Evolutionary conservation across 805 yeast species (phyloP).

Genomic region (Myxozyma neglecta): DNA sequence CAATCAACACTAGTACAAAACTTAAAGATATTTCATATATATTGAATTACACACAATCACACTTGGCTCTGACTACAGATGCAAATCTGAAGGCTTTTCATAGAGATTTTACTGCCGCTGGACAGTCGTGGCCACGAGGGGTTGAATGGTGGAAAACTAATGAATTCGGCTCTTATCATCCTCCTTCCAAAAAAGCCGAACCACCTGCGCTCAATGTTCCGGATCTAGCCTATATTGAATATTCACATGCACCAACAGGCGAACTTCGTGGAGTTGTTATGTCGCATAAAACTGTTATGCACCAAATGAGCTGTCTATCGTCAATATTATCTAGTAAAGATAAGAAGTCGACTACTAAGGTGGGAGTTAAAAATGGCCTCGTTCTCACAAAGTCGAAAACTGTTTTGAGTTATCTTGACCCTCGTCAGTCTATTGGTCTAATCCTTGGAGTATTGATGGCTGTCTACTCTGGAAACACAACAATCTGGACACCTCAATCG

Average conservation of each 20-base stretch:
- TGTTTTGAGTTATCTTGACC: slow-evolving; percentile 64
- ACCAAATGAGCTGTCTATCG: slow-evolving; percentile 79
- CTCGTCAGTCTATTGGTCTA: slow-evolving; percentile 80
- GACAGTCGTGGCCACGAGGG: slow-evolving; percentile 69
- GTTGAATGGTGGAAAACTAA: slow-evolving; percentile 78
- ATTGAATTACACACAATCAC: slow-evolving; percentile 70
- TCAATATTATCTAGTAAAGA: slow-evolving; percentile 55
- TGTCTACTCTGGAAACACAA: slow-evolving; percentile 78
- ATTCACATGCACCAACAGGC: slow-evolving; percentile 84
- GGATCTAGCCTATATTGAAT: slow-evolving; percentile 91
- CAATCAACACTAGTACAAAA: slow-evolving; percentile 68
- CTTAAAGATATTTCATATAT: slow-evolving; percentile 69
- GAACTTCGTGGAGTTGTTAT: slow-evolving; percentile 91
- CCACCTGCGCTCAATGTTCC: slow-evolving; percentile 70
- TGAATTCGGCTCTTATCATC: slow-evolving; percentile 74
- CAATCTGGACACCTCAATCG: slow-evolving; percentile 75
- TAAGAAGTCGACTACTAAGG: background rate
- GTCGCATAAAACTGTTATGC: slow-evolving; percentile 82
- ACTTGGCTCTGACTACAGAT: slow-evolving; percentile 78
- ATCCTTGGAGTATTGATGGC: slow-evolving; percentile 78
- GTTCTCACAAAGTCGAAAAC: slow-evolving; percentile 50
- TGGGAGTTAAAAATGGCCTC: background rate
- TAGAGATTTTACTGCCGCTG: slow-evolving; percentile 50
- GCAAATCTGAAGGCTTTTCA: slow-evolving; percentile 74
- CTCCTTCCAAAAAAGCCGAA: slow-evolving; percentile 55